phyloP scores from a whole-genome alignment of 495 filamentous ascomycete genomes.

The Endocarpon pusillum region DNA sequence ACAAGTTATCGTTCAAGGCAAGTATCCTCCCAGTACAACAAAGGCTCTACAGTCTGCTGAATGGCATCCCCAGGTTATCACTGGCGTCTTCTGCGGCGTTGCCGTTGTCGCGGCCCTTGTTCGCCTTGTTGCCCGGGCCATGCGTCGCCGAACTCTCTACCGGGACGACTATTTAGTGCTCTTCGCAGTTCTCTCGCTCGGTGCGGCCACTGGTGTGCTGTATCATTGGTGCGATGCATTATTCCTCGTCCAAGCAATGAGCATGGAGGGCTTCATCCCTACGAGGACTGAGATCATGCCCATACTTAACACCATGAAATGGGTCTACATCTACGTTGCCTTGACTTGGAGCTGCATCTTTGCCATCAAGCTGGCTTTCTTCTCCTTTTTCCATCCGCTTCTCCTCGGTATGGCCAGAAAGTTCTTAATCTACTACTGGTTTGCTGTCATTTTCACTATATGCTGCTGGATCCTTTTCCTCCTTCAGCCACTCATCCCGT shows the following conservation, averaged over 20 bases:
- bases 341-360: not conserved
- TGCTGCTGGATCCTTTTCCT: not conserved
- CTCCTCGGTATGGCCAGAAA: not conserved
- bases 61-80: not conserved
- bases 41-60: not conserved
- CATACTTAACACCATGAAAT: not conserved
- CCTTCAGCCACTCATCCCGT: not conserved
- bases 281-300: not conserved
- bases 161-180: not conserved
- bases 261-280: not conserved
- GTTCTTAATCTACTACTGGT: not conserved
- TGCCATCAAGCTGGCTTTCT: not conserved
- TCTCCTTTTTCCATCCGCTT: not conserved
- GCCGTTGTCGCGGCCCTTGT: not conserved
- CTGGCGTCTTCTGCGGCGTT: not conserved
- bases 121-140: not conserved
- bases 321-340: not conserved
- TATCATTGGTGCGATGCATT: not conserved
- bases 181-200: not conserved
- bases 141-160: not conserved
- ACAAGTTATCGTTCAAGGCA: not conserved
- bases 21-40: not conserved
- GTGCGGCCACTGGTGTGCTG: not conserved
- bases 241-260: not conserved
- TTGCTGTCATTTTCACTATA: not conserved